Evolutionary conservation across 75 land plant species (phyloP).

Genomic region (Selaginella moellendorffii): DNA sequence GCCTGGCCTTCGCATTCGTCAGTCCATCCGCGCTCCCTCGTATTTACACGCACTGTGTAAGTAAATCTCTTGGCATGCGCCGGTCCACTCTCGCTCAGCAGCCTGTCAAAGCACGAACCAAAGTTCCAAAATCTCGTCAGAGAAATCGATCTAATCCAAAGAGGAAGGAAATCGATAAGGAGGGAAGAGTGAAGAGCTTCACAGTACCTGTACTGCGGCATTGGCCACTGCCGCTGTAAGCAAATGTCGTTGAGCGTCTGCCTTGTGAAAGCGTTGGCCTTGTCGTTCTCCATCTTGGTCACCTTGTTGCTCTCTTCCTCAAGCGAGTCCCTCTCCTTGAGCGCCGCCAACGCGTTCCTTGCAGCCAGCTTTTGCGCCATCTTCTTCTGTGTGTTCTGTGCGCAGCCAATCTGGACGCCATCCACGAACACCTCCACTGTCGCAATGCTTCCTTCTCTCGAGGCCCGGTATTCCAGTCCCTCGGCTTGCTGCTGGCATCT

Average conservation of each 20-base stretch:
- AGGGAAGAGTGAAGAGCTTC: too few relatives aligned
- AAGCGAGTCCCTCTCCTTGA: constrained; percentile 70
- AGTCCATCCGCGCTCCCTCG: constrained; percentile 74
- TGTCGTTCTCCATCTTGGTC: too few relatives aligned
- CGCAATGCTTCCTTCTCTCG: constrained; percentile 68
- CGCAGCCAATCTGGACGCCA: constrained; percentile 83
- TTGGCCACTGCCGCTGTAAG: constrained; percentile 86
- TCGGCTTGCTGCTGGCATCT: constrained; percentile 99
- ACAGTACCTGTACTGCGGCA: constrained; percentile 92
- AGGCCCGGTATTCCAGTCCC: constrained; percentile 87
- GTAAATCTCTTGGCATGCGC: constrained; percentile 98
- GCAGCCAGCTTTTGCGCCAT: constrained; percentile 99
- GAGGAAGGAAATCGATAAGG: too few relatives aligned
- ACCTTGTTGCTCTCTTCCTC: constrained; percentile 27
- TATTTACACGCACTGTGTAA: constrained; percentile 71
- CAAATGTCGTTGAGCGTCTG: constrained; percentile 92
- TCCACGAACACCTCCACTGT: constrained; percentile 91
- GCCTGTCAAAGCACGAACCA: constrained; percentile 26
- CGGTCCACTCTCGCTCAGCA: constrained; percentile 83
- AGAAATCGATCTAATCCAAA: neutral
- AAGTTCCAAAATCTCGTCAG: neutral
- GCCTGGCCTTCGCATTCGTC: constrained; percentile 93
- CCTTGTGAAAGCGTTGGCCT: constrained; percentile 81
- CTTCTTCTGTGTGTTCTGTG: constrained; percentile 95
- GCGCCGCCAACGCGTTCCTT: constrained; percentile 70